Conservation (phyloP, 441 rosid genomes). For the Raphanus hybrid region DNA sequence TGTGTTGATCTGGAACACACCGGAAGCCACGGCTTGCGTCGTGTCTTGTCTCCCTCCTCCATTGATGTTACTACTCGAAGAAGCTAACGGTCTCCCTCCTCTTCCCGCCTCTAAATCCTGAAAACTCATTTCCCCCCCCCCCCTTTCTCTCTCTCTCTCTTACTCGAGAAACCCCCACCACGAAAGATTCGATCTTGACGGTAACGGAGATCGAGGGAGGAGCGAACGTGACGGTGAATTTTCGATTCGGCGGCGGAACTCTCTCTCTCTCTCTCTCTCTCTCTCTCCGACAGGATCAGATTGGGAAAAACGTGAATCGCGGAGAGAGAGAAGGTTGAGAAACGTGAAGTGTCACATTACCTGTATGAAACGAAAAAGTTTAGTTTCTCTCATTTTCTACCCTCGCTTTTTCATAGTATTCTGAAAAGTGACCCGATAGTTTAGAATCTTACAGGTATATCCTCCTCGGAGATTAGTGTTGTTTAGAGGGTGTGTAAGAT, state of each 20-base stretch:
- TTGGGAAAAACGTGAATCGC: constrained; percentile 27
- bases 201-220: constrained; percentile 8
- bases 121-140: constrained; percentile 62
- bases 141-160: neutral
- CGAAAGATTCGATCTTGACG: constrained; percentile 17
- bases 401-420: constrained; percentile 13
- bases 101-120: constrained; percentile 86
- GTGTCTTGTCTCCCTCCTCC: constrained; percentile 56
- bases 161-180: constrained; percentile 1
- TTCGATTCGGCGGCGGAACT: neutral
- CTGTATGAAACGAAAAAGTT: constrained; percentile 18
- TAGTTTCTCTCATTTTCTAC: neutral
- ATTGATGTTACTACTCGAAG: constrained; percentile 57
- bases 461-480: neutral
- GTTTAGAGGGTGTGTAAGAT: neutral
- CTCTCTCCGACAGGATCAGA: constrained; percentile 14
- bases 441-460: constrained; percentile 27
- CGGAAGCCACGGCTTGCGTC: constrained; percentile 86
- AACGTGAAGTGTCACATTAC: constrained; percentile 40
- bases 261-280: constrained; percentile 10
- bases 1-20: constrained; percentile 88
- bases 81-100: constrained; percentile 42
- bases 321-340: constrained; percentile 8
- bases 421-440: constrained; percentile 20
- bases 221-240: constrained; percentile 6